Evolutionary conservation across 495 filamentous ascomycete species (phyloP), one percentile per base, ranked within the genome.

Genomic region (Podospora pseudoanserina): DNA sequence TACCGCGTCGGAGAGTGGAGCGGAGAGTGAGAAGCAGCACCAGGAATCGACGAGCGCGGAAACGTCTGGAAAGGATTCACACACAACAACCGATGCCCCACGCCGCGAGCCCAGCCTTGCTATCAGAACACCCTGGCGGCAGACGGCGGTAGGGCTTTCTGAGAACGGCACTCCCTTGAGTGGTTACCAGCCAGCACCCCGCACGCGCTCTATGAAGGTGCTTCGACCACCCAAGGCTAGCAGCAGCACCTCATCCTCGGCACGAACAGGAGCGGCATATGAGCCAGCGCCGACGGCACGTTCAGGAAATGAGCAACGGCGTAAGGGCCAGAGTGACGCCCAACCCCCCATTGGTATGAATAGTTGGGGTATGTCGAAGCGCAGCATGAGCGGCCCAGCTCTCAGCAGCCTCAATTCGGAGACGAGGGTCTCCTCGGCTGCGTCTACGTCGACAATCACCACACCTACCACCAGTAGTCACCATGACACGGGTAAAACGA

Each of bases 181-280:
- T 65, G 85, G 85, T 5, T 89, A 90, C 67, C 86, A 88, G 73
- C 82, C 84, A 65, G 82, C 86, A 18, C 70, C 76, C 59, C 78
- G 86, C 44, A 78, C 85, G 2, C 86, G 90, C 62, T 83, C 85
- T 32, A 93, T 93, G 91, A 94, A 92, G 79, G 86, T 94, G 9
- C 82, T 94, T n/a, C 87, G 89, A 67, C 86, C 91, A 11, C 85
- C 81, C 54, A 91, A 89, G 72, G 73, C 85, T 1, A 71, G 75
- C 23, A 75, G 75, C 16, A 71, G 75, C 23, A 75, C 74, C 13
- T 84, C 86, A 2, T 79, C 79, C 7, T 79, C 71, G n/a, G 77
- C 78, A 16, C 77, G 79, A 63, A 85, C 83, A 0, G 81, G 81
- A 5, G 70, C 80, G 7, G 69, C 82, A 4, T 85, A 85, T 67